Evolutionary conservation across 371 early-diverging fungal species (phyloP).

Genomic region (Gilbertella persicaria): DNA sequence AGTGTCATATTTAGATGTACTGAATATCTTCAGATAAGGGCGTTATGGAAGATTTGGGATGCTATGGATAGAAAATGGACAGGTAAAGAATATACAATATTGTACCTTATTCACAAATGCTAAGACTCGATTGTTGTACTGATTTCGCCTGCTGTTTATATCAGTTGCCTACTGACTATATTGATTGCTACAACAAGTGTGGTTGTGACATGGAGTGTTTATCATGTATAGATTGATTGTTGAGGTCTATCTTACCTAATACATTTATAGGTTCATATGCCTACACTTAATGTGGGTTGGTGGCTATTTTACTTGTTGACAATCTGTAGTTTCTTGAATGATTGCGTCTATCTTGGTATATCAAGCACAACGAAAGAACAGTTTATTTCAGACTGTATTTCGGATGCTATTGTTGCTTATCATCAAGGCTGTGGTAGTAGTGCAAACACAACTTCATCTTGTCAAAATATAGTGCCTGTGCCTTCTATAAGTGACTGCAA

Average conservation of each 20-base stretch:
- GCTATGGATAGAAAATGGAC: constrained; percentile 9
- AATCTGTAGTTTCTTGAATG: constrained; percentile 25
- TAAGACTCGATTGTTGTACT: constrained; percentile 17
- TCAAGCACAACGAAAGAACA: constrained; percentile 24
- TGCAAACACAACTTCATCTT: neutral
- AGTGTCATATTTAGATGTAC: neutral
- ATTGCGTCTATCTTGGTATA: constrained; percentile 20
- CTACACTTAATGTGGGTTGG: constrained; percentile 26
- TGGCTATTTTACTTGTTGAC: constrained; percentile 33
- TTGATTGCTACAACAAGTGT: constrained; percentile 18
- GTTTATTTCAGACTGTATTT: constrained; percentile 19
- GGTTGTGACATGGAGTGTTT: constrained; percentile 25
- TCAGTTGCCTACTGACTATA: constrained; percentile 21
- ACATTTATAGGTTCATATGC: constrained; percentile 16
- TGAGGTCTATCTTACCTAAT: neutral
- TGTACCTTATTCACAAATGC: neutral
- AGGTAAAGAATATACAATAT: neutral
- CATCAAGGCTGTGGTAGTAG: neutral
- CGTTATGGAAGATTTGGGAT: constrained; percentile 16
- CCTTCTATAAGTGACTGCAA: constrained; percentile 7
- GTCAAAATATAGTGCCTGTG: neutral
- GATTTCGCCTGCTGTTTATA: constrained; percentile 27
- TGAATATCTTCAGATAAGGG: neutral
- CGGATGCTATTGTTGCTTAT: neutral
- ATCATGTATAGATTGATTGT: constrained; percentile 10